Evolutionary conservation across 1,284 basidiomycete species (phyloP), one percentile per base, ranked within the genome.

Genomic region (Pholiota adiposa): DNA sequence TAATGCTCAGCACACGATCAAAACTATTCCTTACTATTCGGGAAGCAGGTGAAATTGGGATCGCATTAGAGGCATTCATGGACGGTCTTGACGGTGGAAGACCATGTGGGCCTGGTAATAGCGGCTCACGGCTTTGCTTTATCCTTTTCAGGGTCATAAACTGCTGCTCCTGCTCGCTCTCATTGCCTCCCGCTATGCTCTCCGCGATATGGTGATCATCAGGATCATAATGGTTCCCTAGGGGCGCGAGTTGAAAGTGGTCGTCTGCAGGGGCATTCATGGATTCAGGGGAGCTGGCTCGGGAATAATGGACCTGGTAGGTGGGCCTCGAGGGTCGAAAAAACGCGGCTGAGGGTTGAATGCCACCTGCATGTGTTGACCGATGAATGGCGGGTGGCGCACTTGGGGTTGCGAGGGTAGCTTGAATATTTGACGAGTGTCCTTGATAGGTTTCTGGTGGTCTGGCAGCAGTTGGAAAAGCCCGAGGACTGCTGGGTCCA

Each of bases 321-420:
- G 71, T 73, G 0, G 87, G 89, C 53, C 85, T 79, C 9, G 84
- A 83, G 4, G 90, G 89, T 27, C 80, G 83, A 68, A 92, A 92
- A 75, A 92, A 91, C 5, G 87, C 86, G 9, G 88, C 83, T 18
- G 90, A 84, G 23, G 90, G 89, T 56, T 86, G 84, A 19, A 92
- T 87, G 27, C 89, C 90, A 44, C 86, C 84, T 16, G 87, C 85
- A 72, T 91, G 88, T 0, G 88, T 87, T 2, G 80, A 72, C 57
- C 74, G 70, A 50, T 72, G 73, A 25, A 64, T 59, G 21, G 64
- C 63, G 25, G 65, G 66, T 59, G 56, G 62, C 58, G 61, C 67
- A 66, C 48, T 61, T 63, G 63, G 69, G 59, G 61, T 64, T 44
- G 57, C 63, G 54, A 58, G 64, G 48, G 60, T 67, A 49, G 59